Percentiles rank a stretch among this genome's conserved stretches.
Evolutionary conservation across 1,284 basidiomycete genomes (phyloP).

Genomic region (Pseudozyma sp.): DNA sequence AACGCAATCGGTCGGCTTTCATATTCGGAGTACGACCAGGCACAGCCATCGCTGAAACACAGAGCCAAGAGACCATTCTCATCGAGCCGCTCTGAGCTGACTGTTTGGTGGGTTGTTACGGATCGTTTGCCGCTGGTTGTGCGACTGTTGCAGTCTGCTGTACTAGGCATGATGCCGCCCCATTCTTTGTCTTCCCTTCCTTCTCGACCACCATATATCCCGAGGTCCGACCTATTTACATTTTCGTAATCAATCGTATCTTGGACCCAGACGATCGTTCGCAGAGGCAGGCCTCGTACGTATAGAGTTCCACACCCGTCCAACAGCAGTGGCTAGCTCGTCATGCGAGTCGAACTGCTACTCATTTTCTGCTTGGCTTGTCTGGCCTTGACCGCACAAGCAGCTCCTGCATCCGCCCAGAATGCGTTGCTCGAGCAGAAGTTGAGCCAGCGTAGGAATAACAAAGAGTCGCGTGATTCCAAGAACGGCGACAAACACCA

Average conservation of each 20-base stretch:
- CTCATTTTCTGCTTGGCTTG: constrained; percentile 34
- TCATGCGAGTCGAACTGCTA: constrained; percentile 25
- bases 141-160: background rate
- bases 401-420: constrained; percentile 19
- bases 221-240: background rate
- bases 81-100: background rate
- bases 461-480: background rate
- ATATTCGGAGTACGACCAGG: background rate
- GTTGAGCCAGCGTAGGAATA: constrained; percentile 3
- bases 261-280: background rate
- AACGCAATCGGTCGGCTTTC: background rate
- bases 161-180: background rate
- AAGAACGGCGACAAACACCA: background rate
- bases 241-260: background rate
- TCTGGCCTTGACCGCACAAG: constrained; percentile 35
- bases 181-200: background rate
- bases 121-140: background rate
- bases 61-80: background rate
- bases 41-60: background rate
- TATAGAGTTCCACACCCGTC: background rate
- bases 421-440: constrained; percentile 9
- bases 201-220: background rate
- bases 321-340: constrained; percentile 4
- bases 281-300: constrained; percentile 25
- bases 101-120: constrained; percentile 2